Evolutionary conservation across 176 grass and related monocot species (phyloP).

Genomic region (Zizania latifolia): DNA sequence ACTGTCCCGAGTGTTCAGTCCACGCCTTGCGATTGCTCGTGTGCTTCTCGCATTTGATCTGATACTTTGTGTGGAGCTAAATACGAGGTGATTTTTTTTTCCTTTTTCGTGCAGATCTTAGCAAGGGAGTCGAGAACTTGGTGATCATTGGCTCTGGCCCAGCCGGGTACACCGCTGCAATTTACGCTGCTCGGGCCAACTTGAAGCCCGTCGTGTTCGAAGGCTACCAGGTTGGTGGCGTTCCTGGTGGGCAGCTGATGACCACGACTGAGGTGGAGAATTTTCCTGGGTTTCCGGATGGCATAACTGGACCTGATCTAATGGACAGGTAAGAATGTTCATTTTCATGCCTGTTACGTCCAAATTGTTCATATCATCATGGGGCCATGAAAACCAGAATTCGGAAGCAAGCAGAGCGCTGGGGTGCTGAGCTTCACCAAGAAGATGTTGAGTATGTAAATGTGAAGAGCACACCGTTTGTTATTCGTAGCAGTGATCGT

Average conservation of each 20-base stretch:
- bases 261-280: slow-evolving; percentile 98
- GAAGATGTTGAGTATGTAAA: slow-evolving; percentile 96
- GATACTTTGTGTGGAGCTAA: not conserved
- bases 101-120: slow-evolving; percentile 29
- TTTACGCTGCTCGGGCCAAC: slow-evolving; percentile 91
- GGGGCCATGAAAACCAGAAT: slow-evolving; percentile 43
- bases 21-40: not conserved
- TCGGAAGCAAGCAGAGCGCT: slow-evolving; percentile 84
- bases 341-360: not conserved
- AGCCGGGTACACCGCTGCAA: slow-evolving; percentile 88
- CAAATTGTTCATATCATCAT: not conserved
- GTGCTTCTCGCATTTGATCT: slow-evolving; percentile 5
- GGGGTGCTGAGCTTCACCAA: slow-evolving; percentile 88
- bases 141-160: slow-evolving; percentile 96
- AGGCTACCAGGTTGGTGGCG: slow-evolving; percentile 84
- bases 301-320: slow-evolving; percentile 91
- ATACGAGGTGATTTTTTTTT: not conserved
- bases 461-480: slow-evolving; percentile 67
- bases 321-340: slow-evolving; percentile 72
- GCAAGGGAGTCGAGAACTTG: slow-evolving; percentile 77
- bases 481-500: slow-evolving; percentile 67
- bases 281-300: slow-evolving; percentile 91
- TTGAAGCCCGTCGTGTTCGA: slow-evolving; percentile 93
- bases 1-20: not conserved
- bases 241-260: slow-evolving; percentile 95